Percentiles rank a stretch among this genome's conserved stretches.
Evolutionary conservation across 768 basidiomycete species (phyloP).

Genomic region (Tubosaeta sp.): DNA sequence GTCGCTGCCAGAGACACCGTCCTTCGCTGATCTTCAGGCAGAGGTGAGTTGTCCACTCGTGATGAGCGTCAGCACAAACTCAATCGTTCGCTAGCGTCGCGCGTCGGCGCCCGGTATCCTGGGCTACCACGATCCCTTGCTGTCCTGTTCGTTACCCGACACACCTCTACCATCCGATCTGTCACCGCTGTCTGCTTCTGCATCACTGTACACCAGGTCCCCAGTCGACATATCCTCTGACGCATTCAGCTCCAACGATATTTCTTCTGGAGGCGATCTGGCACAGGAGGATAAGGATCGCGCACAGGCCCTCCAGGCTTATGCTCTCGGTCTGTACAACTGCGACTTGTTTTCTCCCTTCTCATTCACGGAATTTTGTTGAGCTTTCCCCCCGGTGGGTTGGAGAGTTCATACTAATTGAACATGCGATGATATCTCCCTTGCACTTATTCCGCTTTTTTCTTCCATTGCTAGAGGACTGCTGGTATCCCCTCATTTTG

Average conservation of each 20-base stretch:
- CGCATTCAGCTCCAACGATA: neutral
- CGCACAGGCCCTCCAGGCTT: constrained; percentile 27
- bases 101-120: neutral
- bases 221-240: constrained; percentile 1
- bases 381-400: neutral
- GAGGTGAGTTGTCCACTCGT: constrained; percentile 7
- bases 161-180: neutral
- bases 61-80: neutral
- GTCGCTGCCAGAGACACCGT: neutral
- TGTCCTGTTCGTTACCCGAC: constrained; percentile 4
- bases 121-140: neutral
- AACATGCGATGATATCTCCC: neutral
- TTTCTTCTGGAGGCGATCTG: constrained; percentile 1
- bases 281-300: constrained; percentile 20
- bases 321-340: constrained; percentile 27
- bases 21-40: neutral
- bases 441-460: neutral
- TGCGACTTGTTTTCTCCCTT: constrained; percentile 22
- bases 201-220: neutral
- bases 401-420: neutral
- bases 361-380: constrained; percentile 16
- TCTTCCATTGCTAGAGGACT: neutral
- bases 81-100: neutral
- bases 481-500: neutral
- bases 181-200: constrained; percentile 1